These are phyloP conservation scores for Acmispon strigosus DNA, from an alignment of 306 rosid species.

Conservation along the genomic window DNA sequence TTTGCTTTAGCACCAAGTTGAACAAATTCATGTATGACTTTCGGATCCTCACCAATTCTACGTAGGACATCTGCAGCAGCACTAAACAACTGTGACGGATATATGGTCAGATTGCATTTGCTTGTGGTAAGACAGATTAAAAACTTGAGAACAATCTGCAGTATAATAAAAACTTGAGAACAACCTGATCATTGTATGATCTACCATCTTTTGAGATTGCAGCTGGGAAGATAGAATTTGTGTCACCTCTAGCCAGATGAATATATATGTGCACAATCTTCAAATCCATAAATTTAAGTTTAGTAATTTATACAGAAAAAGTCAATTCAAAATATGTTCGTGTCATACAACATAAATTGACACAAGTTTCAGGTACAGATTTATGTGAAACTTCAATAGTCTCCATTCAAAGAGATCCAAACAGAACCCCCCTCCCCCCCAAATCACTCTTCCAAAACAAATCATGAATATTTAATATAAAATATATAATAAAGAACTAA, in stretches of 20 bases:
- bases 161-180: background rate
- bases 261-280: constrained; percentile 89
- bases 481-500: background rate
- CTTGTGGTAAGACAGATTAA: background rate
- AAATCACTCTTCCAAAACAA: background rate
- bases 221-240: constrained; percentile 70
- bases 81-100: constrained; percentile 67
- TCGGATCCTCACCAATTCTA: constrained; percentile 81
- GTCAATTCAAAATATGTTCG: background rate
- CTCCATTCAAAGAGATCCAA: background rate
- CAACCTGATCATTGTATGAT: constrained; percentile 90
- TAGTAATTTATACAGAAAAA: background rate
- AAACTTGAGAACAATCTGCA: background rate
- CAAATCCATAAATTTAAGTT: constrained; percentile 5
- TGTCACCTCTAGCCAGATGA: constrained; percentile 87
- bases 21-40: constrained; percentile 69
- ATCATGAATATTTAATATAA: background rate
- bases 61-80: constrained; percentile 85
- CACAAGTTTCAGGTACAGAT: background rate
- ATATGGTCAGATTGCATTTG: constrained; percentile 22
- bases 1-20: constrained; percentile 87
- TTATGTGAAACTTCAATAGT: background rate
- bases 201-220: constrained; percentile 97
- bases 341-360: background rate
- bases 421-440: background rate